phyloP scores from a whole-genome alignment of 495 filamentous ascomycete species.

The Extremus antarcticus region DNA sequence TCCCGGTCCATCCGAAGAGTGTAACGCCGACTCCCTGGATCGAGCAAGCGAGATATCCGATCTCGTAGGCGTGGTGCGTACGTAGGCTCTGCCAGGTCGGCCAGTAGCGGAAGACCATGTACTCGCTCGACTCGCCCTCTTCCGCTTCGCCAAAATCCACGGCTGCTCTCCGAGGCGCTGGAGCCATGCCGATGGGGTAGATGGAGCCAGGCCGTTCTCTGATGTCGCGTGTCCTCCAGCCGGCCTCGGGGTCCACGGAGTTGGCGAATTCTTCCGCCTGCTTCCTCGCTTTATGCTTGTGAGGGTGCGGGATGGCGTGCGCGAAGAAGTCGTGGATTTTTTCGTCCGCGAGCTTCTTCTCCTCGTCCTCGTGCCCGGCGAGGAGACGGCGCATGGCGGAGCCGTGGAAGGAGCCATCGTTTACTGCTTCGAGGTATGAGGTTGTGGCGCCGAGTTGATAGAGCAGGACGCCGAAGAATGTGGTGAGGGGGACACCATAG shows the following conservation, averaged over 20 bases:
- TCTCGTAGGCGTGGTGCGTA: constrained; percentile 16
- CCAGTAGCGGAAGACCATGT: constrained; percentile 18
- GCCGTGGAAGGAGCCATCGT: constrained; percentile 14
- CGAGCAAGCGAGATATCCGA: constrained; percentile 13
- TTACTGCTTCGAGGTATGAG: constrained; percentile 20
- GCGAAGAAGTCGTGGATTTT: constrained; percentile 13
- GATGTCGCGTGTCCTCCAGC: constrained; percentile 4
- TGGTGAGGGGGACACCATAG: constrained; percentile 10
- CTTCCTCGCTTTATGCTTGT: constrained; percentile 1
- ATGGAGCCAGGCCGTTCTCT: constrained; percentile 8
- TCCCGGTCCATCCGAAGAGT: constrained; percentile 4
- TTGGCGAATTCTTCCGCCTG: constrained; percentile 2
- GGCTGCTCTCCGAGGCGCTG: constrained; percentile 11
- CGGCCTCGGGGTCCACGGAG: constrained; percentile 10
- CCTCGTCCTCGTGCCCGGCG: constrained; percentile 13
- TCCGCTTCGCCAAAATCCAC: constrained; percentile 11
- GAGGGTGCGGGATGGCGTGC: constrained; percentile 6
- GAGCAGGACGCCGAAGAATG: constrained; percentile 16
- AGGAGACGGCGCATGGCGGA: constrained; percentile 11
- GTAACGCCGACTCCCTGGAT: constrained; percentile 17
- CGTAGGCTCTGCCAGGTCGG: constrained; percentile 18
- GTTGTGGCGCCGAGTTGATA: constrained; percentile 15
- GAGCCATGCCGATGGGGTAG: constrained; percentile 5
- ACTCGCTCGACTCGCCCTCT: constrained; percentile 7
- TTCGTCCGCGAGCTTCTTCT: constrained; percentile 13